Conservation (phyloP, 1,139 yeast genomes). For the Hanseniaspora sp. region DNA sequence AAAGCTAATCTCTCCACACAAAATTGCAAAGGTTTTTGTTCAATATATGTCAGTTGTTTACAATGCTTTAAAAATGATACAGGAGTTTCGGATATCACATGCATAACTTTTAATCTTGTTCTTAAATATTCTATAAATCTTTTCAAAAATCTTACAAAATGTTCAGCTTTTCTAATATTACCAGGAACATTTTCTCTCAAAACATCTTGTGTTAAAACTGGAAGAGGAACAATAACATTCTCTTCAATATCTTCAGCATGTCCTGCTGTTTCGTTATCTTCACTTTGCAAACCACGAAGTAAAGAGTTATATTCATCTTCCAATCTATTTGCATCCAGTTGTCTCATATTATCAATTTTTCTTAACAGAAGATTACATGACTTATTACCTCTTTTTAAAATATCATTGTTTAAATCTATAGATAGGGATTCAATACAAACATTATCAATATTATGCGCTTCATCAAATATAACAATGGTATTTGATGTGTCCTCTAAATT, state of each 20-base stretch:
- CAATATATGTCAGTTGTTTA: constrained; percentile 86
- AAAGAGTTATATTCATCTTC: constrained; percentile 84
- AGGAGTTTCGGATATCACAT: constrained; percentile 95
- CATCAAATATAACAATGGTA: constrained; percentile 88
- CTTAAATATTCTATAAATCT: constrained; percentile 88
- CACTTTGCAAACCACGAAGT: constrained; percentile 69
- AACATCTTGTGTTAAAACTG: constrained; percentile 74
- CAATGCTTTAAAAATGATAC: constrained; percentile 82
- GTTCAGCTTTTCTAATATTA: constrained; percentile 91
- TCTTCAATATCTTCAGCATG: constrained; percentile 36
- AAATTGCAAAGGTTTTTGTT: constrained; percentile 77
- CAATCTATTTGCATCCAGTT: constrained; percentile 67
- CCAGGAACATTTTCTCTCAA: constrained; percentile 94
- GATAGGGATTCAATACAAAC: constrained; percentile 94
- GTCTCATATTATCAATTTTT: constrained; percentile 72
- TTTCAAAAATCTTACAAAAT: constrained; percentile 82
- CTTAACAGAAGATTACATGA: constrained; percentile 71
- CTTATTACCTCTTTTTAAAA: constrained; percentile 58
- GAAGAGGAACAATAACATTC: constrained; percentile 77
- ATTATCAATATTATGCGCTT: constrained; percentile 96
- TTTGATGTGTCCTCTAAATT: constrained; percentile 49
- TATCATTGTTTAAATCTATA: constrained; percentile 77
- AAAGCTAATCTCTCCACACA: constrained; percentile 86
- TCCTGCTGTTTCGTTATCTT: constrained; percentile 34
- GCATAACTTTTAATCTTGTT: constrained; percentile 93